These are phyloP conservation scores for Boletus albobrunnescens DNA, from an alignment of 1,284 basidiomycete species.

Conservation along the genomic window DNA sequence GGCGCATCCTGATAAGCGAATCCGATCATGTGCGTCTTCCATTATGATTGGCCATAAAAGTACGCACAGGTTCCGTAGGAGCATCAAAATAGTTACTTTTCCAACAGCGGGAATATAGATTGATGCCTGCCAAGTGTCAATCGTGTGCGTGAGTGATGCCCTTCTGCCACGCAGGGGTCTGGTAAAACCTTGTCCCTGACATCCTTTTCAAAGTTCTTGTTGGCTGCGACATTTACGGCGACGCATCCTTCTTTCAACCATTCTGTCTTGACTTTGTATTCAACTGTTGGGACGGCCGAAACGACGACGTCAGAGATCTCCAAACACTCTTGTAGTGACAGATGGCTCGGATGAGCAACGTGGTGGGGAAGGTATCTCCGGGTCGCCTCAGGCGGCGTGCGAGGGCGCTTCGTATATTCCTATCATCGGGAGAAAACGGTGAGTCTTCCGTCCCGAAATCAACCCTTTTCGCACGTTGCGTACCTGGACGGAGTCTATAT, in stretches of 20 bases:
- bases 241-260: slow-evolving; percentile 91
- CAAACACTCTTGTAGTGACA: slow-evolving; percentile 76
- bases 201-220: slow-evolving; percentile 96
- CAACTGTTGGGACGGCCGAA: slow-evolving; percentile 82
- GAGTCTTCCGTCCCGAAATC: no score
- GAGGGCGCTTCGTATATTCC: slow-evolving; percentile 90
- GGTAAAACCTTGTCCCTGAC: slow-evolving; percentile 81
- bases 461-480: slow-evolving; percentile 4
- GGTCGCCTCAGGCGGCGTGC: slow-evolving; percentile 36
- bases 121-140: slow-evolving; percentile 65
- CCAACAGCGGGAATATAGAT: slow-evolving; percentile 92
- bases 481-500: slow-evolving; percentile 89
- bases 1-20: slow-evolving; percentile 51
- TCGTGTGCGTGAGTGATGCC: slow-evolving; percentile 14
- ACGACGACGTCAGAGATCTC: slow-evolving; percentile 86
- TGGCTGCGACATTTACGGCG: slow-evolving; percentile 89
- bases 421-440: slow-evolving; percentile 21
- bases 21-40: slow-evolving; percentile 4
- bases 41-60: slow-evolving; percentile 1
- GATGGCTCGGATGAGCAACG: slow-evolving; percentile 64
- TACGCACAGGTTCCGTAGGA: slow-evolving; percentile 86
- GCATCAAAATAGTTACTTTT: slow-evolving; percentile 95
- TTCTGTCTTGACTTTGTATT: slow-evolving; percentile 87
- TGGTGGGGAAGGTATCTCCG: slow-evolving; percentile 79
- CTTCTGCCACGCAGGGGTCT: background rate